Percentiles rank a stretch among this genome's conserved stretches.
Conservation (phyloP, 2,329 filamentous ascomycete genomes). For the Ophiostoma himal-ulmi region DNA sequence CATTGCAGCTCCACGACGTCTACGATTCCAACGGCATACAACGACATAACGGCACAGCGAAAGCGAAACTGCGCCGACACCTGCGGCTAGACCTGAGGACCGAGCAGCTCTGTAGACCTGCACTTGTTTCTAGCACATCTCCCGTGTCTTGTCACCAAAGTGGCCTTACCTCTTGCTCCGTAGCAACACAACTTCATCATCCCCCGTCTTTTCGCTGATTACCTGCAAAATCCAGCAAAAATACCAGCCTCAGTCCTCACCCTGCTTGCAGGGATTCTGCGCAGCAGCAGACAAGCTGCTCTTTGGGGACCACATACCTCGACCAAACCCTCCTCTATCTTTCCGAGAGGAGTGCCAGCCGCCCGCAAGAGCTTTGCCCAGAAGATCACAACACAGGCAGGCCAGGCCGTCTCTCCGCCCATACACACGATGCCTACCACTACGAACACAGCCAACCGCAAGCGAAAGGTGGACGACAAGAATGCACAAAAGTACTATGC, state of each 20-base stretch:
- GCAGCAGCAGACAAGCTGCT: conserved; percentile 1
- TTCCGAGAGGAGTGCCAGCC: not conserved
- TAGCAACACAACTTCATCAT: not conserved
- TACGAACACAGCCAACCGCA: conserved; percentile 34
- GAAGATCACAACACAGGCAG: not conserved
- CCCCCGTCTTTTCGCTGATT: not conserved
- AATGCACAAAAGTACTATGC: conserved; percentile 55
- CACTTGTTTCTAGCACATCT: not conserved
- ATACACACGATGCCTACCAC: conserved; percentile 14
- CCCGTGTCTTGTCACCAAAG: too few species aligned
- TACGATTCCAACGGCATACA: not conserved
- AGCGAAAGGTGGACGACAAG: conserved; percentile 43
- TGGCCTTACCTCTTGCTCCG: not conserved
- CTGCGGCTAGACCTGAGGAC: not conserved
- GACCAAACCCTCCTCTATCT: not conserved
- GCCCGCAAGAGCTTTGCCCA: not conserved
- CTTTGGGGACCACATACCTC: not conserved
- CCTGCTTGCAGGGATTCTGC: conserved; percentile 4
- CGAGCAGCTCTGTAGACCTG: not conserved
- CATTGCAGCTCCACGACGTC: not conserved
- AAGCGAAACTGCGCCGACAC: not conserved
- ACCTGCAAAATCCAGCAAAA: not conserved
- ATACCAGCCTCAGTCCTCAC: not conserved
- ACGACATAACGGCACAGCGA: not conserved
- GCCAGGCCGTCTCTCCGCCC: not conserved